Conservation (phyloP, 441 rosid genomes). For the Erysimum cheiri region DNA sequence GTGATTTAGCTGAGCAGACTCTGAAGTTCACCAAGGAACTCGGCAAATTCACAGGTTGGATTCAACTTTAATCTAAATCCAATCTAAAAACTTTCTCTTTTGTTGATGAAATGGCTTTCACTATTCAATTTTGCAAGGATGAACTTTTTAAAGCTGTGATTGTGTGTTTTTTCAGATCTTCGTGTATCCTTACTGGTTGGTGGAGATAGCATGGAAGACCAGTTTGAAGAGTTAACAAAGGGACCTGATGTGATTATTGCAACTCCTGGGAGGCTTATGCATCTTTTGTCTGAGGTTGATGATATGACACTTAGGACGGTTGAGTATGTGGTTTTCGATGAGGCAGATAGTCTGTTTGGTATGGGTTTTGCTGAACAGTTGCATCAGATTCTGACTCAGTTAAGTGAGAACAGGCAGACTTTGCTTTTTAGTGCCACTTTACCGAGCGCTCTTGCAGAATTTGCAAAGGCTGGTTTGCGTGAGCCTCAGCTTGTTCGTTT, state of each 20-base stretch:
- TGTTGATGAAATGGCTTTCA: neutral
- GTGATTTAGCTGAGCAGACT: slow-evolving; percentile 94
- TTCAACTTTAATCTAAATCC: neutral
- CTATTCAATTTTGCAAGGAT: neutral
- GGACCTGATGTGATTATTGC: slow-evolving; percentile 93
- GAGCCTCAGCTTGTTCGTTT: slow-evolving; percentile 95
- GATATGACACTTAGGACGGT: slow-evolving; percentile 84
- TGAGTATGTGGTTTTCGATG: slow-evolving; percentile 96
- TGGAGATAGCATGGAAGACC: slow-evolving; percentile 93
- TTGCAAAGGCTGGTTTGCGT: slow-evolving; percentile 89
- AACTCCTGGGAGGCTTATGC: slow-evolving; percentile 97
- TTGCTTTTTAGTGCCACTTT: slow-evolving; percentile 94
- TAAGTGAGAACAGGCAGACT: slow-evolving; percentile 91
- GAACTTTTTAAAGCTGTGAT: neutral
- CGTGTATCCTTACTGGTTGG: slow-evolving; percentile 86
- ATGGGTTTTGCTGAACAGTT: slow-evolving; percentile 94
- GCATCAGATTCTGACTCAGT: slow-evolving; percentile 76
- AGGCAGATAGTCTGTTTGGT: slow-evolving; percentile 90
- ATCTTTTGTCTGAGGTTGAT: slow-evolving; percentile 89
- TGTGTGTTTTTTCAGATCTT: slow-evolving; percentile 63
- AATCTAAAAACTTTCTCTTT: neutral
- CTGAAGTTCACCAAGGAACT: slow-evolving; percentile 86
- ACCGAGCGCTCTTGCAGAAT: slow-evolving; percentile 96
- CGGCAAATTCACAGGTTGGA: slow-evolving; percentile 75
- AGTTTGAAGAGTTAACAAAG: slow-evolving; percentile 91